Evolutionary conservation across 305 asterid species (phyloP).

Genomic region (Striga hermonthica): DNA sequence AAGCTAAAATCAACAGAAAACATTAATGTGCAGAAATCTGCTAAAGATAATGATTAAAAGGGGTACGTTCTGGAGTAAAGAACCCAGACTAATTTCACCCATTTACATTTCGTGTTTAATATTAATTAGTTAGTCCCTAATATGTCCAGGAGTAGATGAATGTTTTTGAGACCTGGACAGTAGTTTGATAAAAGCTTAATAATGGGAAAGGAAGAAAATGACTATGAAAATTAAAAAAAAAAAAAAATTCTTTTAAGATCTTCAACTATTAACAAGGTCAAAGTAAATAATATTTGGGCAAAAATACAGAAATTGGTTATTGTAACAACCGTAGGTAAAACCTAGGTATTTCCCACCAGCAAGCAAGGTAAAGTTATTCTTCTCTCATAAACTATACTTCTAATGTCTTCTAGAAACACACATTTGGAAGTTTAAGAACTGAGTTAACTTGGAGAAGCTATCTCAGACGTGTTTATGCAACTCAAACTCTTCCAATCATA

Average conservation of each 20-base stretch:
- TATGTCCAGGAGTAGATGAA: background rate
- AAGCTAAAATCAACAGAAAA: slow-evolving; percentile 22
- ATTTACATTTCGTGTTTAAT: background rate
- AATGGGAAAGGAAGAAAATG: slow-evolving; percentile 6
- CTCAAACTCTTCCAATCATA: background rate
- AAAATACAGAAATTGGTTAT: background rate
- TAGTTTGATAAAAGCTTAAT: slow-evolving; percentile 6
- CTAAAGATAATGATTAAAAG: slow-evolving; percentile 19
- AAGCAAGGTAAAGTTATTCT: background rate
- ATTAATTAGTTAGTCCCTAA: background rate
- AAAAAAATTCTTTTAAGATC: background rate
- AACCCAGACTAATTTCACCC: slow-evolving; percentile 1
- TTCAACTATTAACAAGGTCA: no score
- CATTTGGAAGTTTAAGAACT: no score
- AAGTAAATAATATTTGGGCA: no score
- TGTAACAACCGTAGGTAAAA: background rate
- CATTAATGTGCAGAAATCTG: slow-evolving; percentile 16
- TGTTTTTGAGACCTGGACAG: slow-evolving; percentile 1
- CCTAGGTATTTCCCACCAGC: background rate
- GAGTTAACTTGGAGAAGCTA: no score
- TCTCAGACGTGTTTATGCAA: no score
- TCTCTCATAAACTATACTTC: background rate
- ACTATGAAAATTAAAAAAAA: background rate
- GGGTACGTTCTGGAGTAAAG: background rate
- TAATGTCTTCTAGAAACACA: no score